These are phyloP conservation scores for Friedmanniomyces endolithicus DNA, from an alignment of 495 filamentous ascomycete genomes.

Conservation along the genomic window DNA sequence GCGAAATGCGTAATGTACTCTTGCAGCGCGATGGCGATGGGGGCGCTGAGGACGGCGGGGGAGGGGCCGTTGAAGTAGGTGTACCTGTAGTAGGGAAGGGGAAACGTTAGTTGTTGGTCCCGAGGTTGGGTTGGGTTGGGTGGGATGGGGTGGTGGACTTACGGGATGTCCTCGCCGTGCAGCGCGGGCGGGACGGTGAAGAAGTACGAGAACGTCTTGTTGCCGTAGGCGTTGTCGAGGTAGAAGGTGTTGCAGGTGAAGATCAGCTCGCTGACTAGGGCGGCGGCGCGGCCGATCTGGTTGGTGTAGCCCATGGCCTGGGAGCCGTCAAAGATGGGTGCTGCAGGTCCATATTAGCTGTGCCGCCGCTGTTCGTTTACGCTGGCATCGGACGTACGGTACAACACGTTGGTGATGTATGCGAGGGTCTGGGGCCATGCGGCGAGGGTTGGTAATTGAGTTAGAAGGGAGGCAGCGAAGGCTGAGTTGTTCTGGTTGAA, in stretches of 20 bases:
- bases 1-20: slow-evolving; percentile 49
- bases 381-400: slow-evolving; percentile 18
- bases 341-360: not conserved
- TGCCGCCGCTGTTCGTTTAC: not conserved
- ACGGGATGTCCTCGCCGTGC: slow-evolving; percentile 43
- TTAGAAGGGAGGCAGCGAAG: slow-evolving; percentile 23
- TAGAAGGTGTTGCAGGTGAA: slow-evolving; percentile 42
- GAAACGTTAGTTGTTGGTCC: not conserved
- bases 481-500: slow-evolving; percentile 26
- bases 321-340: slow-evolving; percentile 30
- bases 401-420: slow-evolving; percentile 32
- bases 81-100: not conserved
- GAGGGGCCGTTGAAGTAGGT: slow-evolving; percentile 35
- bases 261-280: slow-evolving; percentile 29
- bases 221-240: slow-evolving; percentile 35
- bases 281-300: slow-evolving; percentile 28
- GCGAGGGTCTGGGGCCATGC: slow-evolving; percentile 19
- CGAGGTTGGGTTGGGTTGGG: no score
- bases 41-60: slow-evolving; percentile 31
- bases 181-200: slow-evolving; percentile 48
- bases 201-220: slow-evolving; percentile 45
- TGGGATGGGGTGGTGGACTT: slow-evolving; percentile 26
- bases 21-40: slow-evolving; percentile 44
- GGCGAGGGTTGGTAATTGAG: slow-evolving; percentile 20
- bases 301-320: slow-evolving; percentile 38